Evolutionary conservation across 257 asterid genomes (phyloP).

Genomic region (Scutellaria minor): DNA sequence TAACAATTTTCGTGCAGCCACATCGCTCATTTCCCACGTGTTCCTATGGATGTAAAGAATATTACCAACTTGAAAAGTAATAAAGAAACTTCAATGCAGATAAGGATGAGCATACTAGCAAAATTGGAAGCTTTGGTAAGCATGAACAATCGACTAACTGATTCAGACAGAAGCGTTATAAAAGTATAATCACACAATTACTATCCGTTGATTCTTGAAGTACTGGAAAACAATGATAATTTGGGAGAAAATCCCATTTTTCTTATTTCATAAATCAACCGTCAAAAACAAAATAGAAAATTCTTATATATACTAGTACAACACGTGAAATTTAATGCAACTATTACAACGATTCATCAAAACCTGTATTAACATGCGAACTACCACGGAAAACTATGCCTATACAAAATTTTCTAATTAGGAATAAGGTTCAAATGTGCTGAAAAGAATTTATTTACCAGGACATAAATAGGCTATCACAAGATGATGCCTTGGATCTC

Average conservation of each 20-base stretch:
- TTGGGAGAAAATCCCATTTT: too few species aligned
- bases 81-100: neutral
- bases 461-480: constrained; percentile 38
- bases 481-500: constrained; percentile 36
- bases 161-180: too few species aligned
- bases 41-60: constrained; percentile 48
- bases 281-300: too few species aligned
- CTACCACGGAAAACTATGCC: constrained; percentile 8
- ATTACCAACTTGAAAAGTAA: constrained; percentile 22
- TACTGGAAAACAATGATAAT: too few species aligned
- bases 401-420: constrained; percentile 1
- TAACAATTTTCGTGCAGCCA: constrained; percentile 53
- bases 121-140: neutral
- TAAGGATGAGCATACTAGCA: neutral
- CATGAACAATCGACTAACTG: neutral
- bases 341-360: neutral
- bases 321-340: neutral
- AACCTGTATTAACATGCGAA: constrained; percentile 11
- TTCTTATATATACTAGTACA: too few species aligned
- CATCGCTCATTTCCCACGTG: constrained; percentile 38
- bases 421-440: neutral
- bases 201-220: too few species aligned
- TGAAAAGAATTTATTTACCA: constrained; percentile 46
- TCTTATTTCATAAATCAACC: too few species aligned
- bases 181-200: too few species aligned